These are phyloP conservation scores for Eimeria tenella DNA, from an alignment of 169 alveolate genomes.

Conservation along the genomic window DNA sequence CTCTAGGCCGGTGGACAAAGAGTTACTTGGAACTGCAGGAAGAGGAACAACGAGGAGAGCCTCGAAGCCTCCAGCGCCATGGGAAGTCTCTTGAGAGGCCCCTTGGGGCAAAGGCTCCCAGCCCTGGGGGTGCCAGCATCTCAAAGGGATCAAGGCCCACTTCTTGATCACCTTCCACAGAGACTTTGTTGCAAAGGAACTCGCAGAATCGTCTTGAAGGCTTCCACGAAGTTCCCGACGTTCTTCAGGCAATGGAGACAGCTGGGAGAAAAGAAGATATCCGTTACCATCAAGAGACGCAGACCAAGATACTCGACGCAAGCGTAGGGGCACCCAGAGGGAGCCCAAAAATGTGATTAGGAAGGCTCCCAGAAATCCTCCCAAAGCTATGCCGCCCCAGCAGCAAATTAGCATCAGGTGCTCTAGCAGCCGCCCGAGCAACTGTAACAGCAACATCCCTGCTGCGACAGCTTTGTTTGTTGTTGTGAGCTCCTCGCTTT, in stretches of 20 bases:
- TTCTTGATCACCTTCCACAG: background rate
- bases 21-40: background rate
- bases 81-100: slow-evolving; percentile 8
- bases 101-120: background rate
- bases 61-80: slow-evolving; percentile 19
- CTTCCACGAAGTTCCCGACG: background rate
- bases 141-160: background rate
- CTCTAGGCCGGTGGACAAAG: background rate
- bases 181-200: background rate
- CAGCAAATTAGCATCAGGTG: background rate
- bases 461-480: background rate
- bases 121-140: background rate
- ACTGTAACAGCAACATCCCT: background rate
- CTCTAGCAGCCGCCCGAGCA: slow-evolving; percentile 9
- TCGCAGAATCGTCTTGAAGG: background rate
- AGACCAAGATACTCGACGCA: slow-evolving; percentile 35
- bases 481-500: background rate
- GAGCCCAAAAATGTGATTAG: background rate
- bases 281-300: background rate
- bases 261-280: slow-evolving; percentile 21
- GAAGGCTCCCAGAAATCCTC: background rate
- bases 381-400: background rate
- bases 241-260: slow-evolving; percentile 9
- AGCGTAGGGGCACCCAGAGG: slow-evolving; percentile 37
- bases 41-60: slow-evolving; percentile 3